Evolutionary conservation across 108 stramenopile genomes (phyloP), one percentile per base, ranked within the genome.

Genomic region (Chaetoceros tenuissimus): DNA sequence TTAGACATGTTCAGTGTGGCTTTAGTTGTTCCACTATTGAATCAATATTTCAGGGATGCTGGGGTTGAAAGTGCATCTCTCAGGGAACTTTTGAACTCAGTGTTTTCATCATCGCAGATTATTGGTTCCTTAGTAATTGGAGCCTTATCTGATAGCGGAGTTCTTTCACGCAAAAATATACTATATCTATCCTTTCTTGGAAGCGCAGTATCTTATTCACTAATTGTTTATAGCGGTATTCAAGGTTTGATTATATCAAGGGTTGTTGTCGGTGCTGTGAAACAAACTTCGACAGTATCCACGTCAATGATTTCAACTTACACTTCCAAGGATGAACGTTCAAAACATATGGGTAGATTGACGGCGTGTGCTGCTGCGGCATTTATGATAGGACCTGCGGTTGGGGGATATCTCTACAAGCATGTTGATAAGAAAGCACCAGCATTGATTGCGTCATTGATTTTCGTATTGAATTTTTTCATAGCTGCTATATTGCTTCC

Each of bases 211-310:
- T 74, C 85, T 46, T 96, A 96, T 62, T 62, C 67, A 24, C 67
- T 94, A 60, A 79, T 96, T 48, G 77, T 74, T 17, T 70, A 52
- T 28, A 79, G 82, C 30, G 78, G 80, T 17, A 73, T 91, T 19
- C 19, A 44, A 7, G 55, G 64, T 23, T 64, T 96, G 48, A 53
- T 94, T 22, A 53, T 67, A 28, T 78, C 78, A 52, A 71, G 96
- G 17, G 72, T 96, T 5, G 23, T 94, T 21, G 96, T 96, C 1
- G 96, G 96, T 21, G 58, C 94, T 5, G 94, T 94, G 46, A 96
- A 96, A 62, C 96, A 96, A 67, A 94, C 93, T 26, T 87, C 87
- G 86, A 96, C 92, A 10, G 78, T 94, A n/a, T 81, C 85, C 8
- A 94, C 88, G 5, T 79, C 90, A 18, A 59, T 96, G 52, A 57